Conservation (phyloP, 371 early-diverging fungal genomes). For the Vairimorpha necatrix region DNA sequence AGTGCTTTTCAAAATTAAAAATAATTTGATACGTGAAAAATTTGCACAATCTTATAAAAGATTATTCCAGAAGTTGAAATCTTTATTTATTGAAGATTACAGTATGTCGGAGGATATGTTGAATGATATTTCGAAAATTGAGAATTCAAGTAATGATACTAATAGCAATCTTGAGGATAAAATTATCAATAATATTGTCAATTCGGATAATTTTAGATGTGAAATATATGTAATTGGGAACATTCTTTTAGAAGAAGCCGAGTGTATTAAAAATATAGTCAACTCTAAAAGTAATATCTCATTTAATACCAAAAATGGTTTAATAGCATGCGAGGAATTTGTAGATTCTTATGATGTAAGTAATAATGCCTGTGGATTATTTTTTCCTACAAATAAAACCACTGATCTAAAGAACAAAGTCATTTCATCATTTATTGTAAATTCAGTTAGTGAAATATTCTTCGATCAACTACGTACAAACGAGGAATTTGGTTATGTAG, state of each 20-base stretch:
- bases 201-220: not conserved
- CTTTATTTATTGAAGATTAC: not conserved
- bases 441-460: not conserved
- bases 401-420: not conserved
- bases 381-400: not conserved
- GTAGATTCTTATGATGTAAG: not conserved
- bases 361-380: not conserved
- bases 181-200: not conserved
- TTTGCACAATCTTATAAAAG: not conserved
- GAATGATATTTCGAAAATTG: not conserved
- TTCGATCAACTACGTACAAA: slow-evolving; percentile 1
- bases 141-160: too few species aligned
- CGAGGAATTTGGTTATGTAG: not conserved
- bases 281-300: not conserved
- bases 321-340: too few species aligned
- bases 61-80: not conserved
- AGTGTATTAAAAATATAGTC: not conserved
- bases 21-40: not conserved
- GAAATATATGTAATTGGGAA: not conserved
- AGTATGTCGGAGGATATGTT: not conserved
- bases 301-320: too few species aligned
- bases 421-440: not conserved
- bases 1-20: not conserved
- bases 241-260: not conserved
- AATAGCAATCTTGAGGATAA: not conserved